phyloP scores from a whole-genome alignment of 1,284 basidiomycete genomes.

The Sanghuangporus baumii region DNA sequence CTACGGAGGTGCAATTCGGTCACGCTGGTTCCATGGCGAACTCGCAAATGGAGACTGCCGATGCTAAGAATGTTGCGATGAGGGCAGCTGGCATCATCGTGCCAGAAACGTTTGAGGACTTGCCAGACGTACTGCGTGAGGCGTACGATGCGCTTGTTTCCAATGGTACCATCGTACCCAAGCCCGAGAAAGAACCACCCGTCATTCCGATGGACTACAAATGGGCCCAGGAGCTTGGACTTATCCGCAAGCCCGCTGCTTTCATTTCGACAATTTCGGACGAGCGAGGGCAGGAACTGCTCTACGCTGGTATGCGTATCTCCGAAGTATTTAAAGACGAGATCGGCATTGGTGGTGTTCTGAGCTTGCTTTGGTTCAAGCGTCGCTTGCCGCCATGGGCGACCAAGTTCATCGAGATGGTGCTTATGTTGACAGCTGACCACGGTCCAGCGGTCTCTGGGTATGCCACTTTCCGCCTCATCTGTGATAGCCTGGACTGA shows the following conservation, averaged over 20 bases:
- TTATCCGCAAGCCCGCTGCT: conserved; percentile 97
- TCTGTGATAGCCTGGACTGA: not conserved
- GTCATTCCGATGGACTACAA: conserved; percentile 99
- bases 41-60: conserved; percentile 94
- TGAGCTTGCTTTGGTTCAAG: conserved; percentile 98
- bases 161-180: conserved; percentile 64
- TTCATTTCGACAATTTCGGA: conserved; percentile 99
- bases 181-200: conserved; percentile 84
- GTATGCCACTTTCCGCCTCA: conserved; percentile 28
- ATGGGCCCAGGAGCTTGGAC: conserved; percentile 97
- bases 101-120: conserved; percentile 96
- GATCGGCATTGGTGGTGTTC: conserved; percentile 95
- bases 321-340: conserved; percentile 98
- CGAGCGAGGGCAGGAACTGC: conserved; percentile 96
- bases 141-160: conserved; percentile 84
- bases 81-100: conserved; percentile 93
- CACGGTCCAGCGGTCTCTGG: conserved; percentile 95
- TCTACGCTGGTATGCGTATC: conserved; percentile 99
- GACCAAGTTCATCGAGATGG: conserved; percentile 99
- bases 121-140: conserved; percentile 79
- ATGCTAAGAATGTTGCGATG: conserved; percentile 97
- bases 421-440: conserved; percentile 97
- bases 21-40: conserved; percentile 99
- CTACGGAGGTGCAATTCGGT: conserved; percentile 98
- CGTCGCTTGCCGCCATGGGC: conserved; percentile 81